Conservation (phyloP, 1,139 yeast genomes). For the Pichia sp. region DNA sequence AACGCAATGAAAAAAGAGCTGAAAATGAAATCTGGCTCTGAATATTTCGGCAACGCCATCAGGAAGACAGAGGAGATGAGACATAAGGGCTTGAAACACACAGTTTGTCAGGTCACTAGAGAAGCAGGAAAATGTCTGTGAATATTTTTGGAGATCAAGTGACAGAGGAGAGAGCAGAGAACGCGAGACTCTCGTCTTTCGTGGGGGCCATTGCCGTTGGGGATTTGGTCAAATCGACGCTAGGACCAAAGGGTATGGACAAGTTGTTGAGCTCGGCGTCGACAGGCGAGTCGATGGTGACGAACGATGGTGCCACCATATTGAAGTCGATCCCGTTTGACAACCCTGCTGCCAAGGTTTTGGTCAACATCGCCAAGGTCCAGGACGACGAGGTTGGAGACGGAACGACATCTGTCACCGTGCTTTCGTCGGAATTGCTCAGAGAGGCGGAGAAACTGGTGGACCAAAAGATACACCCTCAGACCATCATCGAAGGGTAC, state of each 20-base stretch:
- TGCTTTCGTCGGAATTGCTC: constrained; percentile 82
- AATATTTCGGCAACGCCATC: background rate
- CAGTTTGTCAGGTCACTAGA: background rate
- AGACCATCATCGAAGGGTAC: constrained; percentile 93
- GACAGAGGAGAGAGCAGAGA: constrained; percentile 95
- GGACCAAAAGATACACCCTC: constrained; percentile 94
- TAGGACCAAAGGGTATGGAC: constrained; percentile 99
- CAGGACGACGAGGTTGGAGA: constrained; percentile 99
- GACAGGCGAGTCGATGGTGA: constrained; percentile 71
- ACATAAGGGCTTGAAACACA: background rate
- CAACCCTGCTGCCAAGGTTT: constrained; percentile 96
- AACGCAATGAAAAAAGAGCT: background rate
- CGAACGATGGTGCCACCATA: constrained; percentile 98
- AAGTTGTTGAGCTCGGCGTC: constrained; percentile 86
- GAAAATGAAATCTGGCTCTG: background rate
- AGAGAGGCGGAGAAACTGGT: constrained; percentile 94
- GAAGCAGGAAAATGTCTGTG: constrained; percentile 49
- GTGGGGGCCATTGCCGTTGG: constrained; percentile 99
- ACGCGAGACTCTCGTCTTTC: constrained; percentile 94
- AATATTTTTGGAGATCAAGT: constrained; percentile 97
- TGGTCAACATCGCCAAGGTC: constrained; percentile 92
- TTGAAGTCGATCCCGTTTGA: constrained; percentile 91
- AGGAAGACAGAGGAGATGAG: too few relatives aligned
- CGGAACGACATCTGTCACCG: constrained; percentile 98
- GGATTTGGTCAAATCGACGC: constrained; percentile 88